phyloP scores from a whole-genome alignment of 1,139 yeast species.

The Kodamaea plutei region DNA sequence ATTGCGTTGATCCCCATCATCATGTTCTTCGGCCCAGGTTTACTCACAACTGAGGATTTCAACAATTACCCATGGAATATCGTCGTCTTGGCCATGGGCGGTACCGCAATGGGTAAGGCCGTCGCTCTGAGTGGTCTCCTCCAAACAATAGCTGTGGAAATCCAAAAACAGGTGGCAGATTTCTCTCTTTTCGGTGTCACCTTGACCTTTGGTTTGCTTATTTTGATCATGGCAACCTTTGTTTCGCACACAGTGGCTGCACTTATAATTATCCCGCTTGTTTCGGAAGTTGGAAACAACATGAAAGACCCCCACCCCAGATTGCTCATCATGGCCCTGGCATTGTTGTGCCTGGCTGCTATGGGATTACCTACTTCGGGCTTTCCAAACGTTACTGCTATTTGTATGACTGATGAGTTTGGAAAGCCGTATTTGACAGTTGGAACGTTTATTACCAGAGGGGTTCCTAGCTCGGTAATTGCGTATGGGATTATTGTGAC shows the following conservation, averaged over 20 bases:
- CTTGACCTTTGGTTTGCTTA: slow-evolving; percentile 61
- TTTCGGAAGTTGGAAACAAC: slow-evolving; percentile 61
- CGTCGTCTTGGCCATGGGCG: slow-evolving; percentile 75
- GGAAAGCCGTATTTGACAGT: slow-evolving; percentile 67
- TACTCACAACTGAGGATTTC: slow-evolving; percentile 60
- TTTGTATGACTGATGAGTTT: slow-evolving; percentile 68
- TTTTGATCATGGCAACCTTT: slow-evolving; percentile 67
- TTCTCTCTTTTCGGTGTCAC: slow-evolving; percentile 58
- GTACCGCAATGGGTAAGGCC: slow-evolving; percentile 70
- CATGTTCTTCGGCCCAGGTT: slow-evolving; percentile 66
- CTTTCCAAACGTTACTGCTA: slow-evolving; percentile 77
- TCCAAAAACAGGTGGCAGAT: slow-evolving; percentile 53
- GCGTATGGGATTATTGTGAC: slow-evolving; percentile 56
- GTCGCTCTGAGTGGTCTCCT: slow-evolving; percentile 69
- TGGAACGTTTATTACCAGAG: slow-evolving; percentile 62
- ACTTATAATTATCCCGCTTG: slow-evolving; percentile 64
- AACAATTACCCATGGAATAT: slow-evolving; percentile 76
- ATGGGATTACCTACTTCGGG: slow-evolving; percentile 79
- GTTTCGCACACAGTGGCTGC: slow-evolving; percentile 80
- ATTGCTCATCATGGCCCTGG: slow-evolving; percentile 61
- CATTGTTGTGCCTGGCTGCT: slow-evolving; percentile 67
- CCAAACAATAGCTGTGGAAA: slow-evolving; percentile 55
- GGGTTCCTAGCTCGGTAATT: slow-evolving; percentile 61
- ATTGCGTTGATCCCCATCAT: slow-evolving; percentile 65
- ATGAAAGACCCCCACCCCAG: slow-evolving; percentile 55